Evolutionary conservation across 2,329 filamentous ascomycete genomes (phyloP).

Genomic region (Talaromyces sp.): DNA sequence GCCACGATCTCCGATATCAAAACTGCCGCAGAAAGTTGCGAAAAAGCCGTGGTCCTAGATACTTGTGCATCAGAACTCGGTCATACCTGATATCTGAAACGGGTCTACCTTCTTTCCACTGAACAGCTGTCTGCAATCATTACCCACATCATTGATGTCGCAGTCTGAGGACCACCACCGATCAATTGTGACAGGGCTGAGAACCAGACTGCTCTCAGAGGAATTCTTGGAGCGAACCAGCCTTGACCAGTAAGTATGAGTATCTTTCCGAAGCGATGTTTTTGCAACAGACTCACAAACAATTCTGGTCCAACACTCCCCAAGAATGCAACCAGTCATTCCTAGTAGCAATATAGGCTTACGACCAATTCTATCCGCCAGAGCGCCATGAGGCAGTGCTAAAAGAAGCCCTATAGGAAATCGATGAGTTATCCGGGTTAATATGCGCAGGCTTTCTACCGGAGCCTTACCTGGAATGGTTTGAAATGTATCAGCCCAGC

Average conservation of each 20-base stretch:
- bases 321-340: conserved; percentile 8
- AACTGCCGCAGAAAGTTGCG: conserved; percentile 7
- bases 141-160: conserved; percentile 8
- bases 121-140: conserved; percentile 9
- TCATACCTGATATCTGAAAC: conserved; percentile 5
- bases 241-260: conserved; percentile 3
- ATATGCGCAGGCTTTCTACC: not conserved
- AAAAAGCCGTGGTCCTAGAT: conserved; percentile 7
- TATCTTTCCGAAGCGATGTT: conserved; percentile 1
- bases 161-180: conserved; percentile 6
- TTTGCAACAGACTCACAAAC: conserved; percentile 8
- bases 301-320: conserved; percentile 8
- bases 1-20: conserved; percentile 6
- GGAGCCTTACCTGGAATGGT: not conserved
- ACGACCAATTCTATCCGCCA: conserved; percentile 1
- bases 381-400: not conserved
- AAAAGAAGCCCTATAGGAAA: not conserved
- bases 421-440: not conserved
- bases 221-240: conserved; percentile 7
- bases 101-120: conserved; percentile 3
- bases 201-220: conserved; percentile 8
- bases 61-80: conserved; percentile 2
- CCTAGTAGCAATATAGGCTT: not conserved
- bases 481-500: conserved; percentile 8
- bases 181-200: conserved; percentile 9